Evolutionary conservation across 1,139 yeast species (phyloP).

Genomic region (Geotrichum klebahnii): DNA sequence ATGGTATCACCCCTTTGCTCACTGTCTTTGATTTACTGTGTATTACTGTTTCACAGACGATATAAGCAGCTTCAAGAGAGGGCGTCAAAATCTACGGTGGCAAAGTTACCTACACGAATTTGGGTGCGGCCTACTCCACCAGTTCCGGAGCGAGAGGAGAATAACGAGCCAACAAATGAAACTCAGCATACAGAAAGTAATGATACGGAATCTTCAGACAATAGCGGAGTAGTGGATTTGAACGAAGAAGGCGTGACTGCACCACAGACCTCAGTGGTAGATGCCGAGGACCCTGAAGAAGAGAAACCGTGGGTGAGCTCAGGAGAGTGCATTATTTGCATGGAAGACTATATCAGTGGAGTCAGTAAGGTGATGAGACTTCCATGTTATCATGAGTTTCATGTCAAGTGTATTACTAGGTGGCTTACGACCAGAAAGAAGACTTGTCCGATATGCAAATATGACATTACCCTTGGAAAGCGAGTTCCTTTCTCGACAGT

Average conservation of each 20-base stretch:
- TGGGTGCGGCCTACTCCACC: conserved; percentile 30
- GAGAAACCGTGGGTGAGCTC: conserved; percentile 38
- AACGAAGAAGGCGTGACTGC: neutral
- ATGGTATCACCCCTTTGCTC: conserved; percentile 43
- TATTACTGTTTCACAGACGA: conserved; percentile 40
- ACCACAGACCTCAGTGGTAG: neutral
- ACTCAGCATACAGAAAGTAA: neutral
- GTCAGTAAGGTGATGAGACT: conserved; percentile 39
- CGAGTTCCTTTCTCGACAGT: neutral
- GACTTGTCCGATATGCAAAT: conserved; percentile 41
- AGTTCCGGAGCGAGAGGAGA: neutral
- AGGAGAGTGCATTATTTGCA: conserved; percentile 44
- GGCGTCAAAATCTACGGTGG: conserved; percentile 40
- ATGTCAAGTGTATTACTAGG: conserved; percentile 41
- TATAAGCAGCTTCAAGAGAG: conserved; percentile 38
- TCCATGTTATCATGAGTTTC: conserved; percentile 47
- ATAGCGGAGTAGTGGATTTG: neutral
- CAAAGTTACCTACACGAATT: conserved; percentile 39
- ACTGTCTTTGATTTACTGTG: conserved; percentile 39
- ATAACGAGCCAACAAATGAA: too few relatives aligned
- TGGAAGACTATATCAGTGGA: conserved; percentile 41
- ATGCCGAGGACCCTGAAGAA: conserved; percentile 4
- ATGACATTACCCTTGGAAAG: conserved; percentile 29
- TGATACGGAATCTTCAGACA: neutral
- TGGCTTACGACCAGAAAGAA: conserved; percentile 42